phyloP scores from a whole-genome alignment of 23 red algal species.

The Pyropia haitanensis region DNA sequence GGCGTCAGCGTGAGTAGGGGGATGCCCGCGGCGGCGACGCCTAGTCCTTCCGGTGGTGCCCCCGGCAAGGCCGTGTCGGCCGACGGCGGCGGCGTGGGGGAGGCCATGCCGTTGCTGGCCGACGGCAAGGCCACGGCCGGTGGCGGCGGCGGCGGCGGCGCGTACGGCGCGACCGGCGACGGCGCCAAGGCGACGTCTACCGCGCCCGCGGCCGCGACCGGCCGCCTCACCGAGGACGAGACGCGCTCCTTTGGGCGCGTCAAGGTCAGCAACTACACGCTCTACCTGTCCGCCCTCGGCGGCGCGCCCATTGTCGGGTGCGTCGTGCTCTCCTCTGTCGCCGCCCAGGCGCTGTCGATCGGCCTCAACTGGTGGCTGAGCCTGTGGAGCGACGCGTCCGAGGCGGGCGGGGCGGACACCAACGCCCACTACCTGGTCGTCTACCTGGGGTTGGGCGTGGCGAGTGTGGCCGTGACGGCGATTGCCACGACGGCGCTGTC shows the following conservation, averaged over 20 bases:
- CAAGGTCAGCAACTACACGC: conserved; percentile 4
- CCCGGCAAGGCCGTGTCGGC: not conserved
- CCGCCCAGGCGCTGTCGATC: not conserved
- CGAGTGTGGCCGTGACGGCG: conserved; percentile 4
- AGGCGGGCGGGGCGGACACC: conserved; percentile 6
- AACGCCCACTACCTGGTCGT: not conserved
- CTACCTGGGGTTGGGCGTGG: conserved; percentile 8
- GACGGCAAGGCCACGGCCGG: not conserved
- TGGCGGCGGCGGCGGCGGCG: not conserved
- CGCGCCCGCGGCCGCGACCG: not conserved
- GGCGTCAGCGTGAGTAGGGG: no score
- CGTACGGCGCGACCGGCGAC: not conserved
- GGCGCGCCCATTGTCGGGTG: not conserved
- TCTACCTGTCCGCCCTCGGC: not conserved
- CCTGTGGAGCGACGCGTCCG: conserved; percentile 1
- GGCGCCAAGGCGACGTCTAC: not conserved
- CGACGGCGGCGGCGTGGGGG: not conserved
- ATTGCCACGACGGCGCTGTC: conserved; percentile 9
- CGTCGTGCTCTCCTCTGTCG: not conserved
- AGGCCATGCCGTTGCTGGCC: not conserved
- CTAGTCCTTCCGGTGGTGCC: not conserved
- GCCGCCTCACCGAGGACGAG: not conserved
- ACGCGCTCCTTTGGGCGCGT: not conserved
- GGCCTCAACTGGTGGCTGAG: not conserved
- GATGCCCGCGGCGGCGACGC: no score